phyloP scores from a whole-genome alignment of 805 yeast genomes.

The Ogataea neopini region DNA sequence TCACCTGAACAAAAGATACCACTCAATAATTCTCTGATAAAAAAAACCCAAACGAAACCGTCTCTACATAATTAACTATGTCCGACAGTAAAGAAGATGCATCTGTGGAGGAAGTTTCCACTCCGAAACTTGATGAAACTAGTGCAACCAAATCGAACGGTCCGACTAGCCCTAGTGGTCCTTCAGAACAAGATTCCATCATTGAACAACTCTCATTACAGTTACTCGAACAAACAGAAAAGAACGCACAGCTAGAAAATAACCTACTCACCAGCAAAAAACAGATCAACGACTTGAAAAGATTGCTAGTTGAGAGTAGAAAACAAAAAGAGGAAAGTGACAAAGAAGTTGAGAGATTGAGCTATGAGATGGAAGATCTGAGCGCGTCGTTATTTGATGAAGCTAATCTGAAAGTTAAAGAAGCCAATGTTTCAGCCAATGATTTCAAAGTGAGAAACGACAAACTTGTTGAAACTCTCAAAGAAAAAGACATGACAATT shows the following conservation, averaged over 20 bases:
- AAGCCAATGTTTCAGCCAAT: constrained; percentile 69
- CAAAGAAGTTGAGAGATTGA: constrained; percentile 56
- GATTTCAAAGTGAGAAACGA: constrained; percentile 59
- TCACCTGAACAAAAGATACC: background rate
- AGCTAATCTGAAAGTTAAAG: constrained; percentile 82
- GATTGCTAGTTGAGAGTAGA: constrained; percentile 33
- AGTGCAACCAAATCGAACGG: no score
- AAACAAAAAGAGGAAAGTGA: constrained; percentile 51
- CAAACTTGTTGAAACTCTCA: constrained; percentile 51
- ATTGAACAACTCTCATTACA: constrained; percentile 29
- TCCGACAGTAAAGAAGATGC: background rate
- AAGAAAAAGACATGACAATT: constrained; percentile 69
- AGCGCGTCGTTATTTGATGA: constrained; percentile 77
- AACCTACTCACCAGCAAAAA: constrained; percentile 31
- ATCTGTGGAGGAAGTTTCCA: background rate
- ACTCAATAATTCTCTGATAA: no score
- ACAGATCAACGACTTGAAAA: constrained; percentile 36
- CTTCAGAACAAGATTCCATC: constrained; percentile 10
- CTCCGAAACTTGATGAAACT: background rate
- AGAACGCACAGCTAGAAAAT: constrained; percentile 27
- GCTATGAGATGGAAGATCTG: constrained; percentile 77
- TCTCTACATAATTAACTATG: no score
- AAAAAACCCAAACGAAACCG: no score
- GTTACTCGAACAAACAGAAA: constrained; percentile 30
- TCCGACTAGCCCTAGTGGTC: no score